Evolutionary conservation across 805 yeast genomes (phyloP), one percentile per base, ranked within the genome.

Genomic region (Spathaspora sp.): DNA sequence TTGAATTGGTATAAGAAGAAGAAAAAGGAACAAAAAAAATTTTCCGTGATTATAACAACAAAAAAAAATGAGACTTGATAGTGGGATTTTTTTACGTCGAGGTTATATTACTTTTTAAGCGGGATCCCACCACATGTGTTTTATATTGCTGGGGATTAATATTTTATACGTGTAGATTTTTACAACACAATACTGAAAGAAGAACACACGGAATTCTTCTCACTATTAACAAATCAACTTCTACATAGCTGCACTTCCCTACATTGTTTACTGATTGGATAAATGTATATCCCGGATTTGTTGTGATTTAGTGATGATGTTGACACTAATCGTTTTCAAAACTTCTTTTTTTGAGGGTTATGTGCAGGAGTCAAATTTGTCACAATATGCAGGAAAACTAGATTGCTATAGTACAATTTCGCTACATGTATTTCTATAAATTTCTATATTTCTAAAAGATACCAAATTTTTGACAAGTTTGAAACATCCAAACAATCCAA

Each of bases 381-480:
- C 8, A 11, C 32, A 29, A 29, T 29, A 29, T 29, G 14, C 32
- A 29, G 32, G 32, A 29, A 9, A 28, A 9, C 9, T 28, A 23
- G 26, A 23, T 23, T 23, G 6, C 6, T 4, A 3, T 23, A 23
- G 26, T 23, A 23, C 6, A 4, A 23, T 4, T 29, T 29, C 29
- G 6, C 29, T 29, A 29, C 11, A 29, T 29, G 14, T 29, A 29
- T 29, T 35, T 35, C 40, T 35, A 35, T 35, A 3, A 14, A 35
- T 3, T 10, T 35, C 40, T 35, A 35, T 35, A 6, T 10, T 12
- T 23, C 23, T 42, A 65, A 53, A 63, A 65, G 23, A 66, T 52
- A 14, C 69, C 69, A 29, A 46, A 55, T 20, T 60, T 59, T 47
- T 65, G 70, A 38, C 58, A 61, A 18, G 58, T 58, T 35, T 53